phyloP scores from a whole-genome alignment of 768 basidiomycete species.

The Lentinula raphanica region DNA sequence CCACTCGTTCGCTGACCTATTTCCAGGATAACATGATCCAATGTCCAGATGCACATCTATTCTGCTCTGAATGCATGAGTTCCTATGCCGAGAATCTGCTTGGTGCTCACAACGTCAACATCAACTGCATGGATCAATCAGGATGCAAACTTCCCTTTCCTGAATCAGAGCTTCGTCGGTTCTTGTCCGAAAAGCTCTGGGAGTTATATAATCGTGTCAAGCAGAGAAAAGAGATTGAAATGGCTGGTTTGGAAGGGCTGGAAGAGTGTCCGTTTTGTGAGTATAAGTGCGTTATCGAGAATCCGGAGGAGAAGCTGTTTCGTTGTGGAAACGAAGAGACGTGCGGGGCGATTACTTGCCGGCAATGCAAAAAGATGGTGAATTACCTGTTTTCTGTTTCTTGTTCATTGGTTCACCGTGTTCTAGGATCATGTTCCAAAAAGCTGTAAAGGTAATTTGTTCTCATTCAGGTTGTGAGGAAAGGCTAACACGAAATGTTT shows the following conservation, averaged over 20 bases:
- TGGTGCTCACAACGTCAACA: conserved; percentile 52
- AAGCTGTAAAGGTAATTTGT: conserved; percentile 62
- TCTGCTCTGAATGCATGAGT: conserved; percentile 70
- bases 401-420: background rate
- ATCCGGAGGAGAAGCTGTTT: conserved; percentile 33
- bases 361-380: conserved; percentile 71
- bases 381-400: conserved; percentile 16
- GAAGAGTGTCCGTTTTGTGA: conserved; percentile 93
- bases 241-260: conserved; percentile 70
- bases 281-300: conserved; percentile 76
- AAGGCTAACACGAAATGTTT: conserved; percentile 5
- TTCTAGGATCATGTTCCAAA: conserved; percentile 77
- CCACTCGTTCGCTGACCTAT: background rate
- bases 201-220: conserved; percentile 68
- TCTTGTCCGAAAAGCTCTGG: conserved; percentile 63
- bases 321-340: conserved; percentile 50
- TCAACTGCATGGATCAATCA: conserved; percentile 81
- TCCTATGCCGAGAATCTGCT: conserved; percentile 65
- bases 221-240: conserved; percentile 75
- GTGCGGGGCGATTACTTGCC: conserved; percentile 74
- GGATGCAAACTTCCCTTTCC: conserved; percentile 68
- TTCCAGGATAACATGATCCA: conserved; percentile 77
- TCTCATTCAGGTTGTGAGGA: background rate
- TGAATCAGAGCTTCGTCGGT: conserved; percentile 59
- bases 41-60: conserved; percentile 85